A percentile compares a stretch with the other conserved stretches of the same genome.
phyloP scores from a whole-genome alignment of 2,329 filamentous ascomycete genomes.

The Elsinoe batatas region DNA sequence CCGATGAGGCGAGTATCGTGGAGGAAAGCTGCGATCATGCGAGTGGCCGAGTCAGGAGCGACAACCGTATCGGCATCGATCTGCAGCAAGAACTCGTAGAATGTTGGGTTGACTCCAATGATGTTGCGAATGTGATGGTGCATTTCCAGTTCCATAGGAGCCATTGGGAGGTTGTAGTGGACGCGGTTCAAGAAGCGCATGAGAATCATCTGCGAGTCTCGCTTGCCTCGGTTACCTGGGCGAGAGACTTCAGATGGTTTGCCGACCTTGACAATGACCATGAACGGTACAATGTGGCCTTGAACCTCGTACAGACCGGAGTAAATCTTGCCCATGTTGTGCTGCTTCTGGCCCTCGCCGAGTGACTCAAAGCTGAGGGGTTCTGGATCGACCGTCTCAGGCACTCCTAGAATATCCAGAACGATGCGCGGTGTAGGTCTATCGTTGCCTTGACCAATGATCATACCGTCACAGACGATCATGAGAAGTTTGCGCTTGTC shows the following conservation, averaged over 20 bases:
- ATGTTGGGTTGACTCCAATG: constrained; percentile 95
- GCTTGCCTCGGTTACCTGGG: constrained; percentile 95
- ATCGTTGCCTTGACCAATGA: constrained; percentile 97
- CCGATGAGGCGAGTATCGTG: constrained; percentile 90
- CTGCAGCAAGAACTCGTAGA: constrained; percentile 93
- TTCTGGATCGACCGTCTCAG: constrained; percentile 87
- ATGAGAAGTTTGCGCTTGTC: constrained; percentile 95
- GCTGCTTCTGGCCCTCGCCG: constrained; percentile 90
- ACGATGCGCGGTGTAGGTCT: constrained; percentile 91
- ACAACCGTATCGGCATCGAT: constrained; percentile 97
- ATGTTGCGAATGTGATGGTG: constrained; percentile 98
- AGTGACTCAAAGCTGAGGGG: constrained; percentile 93
- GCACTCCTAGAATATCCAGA: constrained; percentile 90
- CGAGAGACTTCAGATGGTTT: constrained; percentile 63
- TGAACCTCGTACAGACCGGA: constrained; percentile 96
- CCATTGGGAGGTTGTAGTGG: constrained; percentile 96
- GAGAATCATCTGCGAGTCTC: constrained; percentile 95
- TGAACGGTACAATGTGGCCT: constrained; percentile 93
- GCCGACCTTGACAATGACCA: constrained; percentile 94
- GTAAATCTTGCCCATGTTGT: constrained; percentile 99
- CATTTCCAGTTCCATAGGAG: constrained; percentile 91
- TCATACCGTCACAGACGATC: constrained; percentile 96
- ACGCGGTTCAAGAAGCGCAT: constrained; percentile 99
- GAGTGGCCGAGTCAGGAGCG: constrained; percentile 76
- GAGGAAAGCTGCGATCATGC: constrained; percentile 84